These are phyloP conservation scores for Phascolomyces articulosus DNA, from an alignment of 371 early-diverging fungal genomes.

Conservation along the genomic window DNA sequence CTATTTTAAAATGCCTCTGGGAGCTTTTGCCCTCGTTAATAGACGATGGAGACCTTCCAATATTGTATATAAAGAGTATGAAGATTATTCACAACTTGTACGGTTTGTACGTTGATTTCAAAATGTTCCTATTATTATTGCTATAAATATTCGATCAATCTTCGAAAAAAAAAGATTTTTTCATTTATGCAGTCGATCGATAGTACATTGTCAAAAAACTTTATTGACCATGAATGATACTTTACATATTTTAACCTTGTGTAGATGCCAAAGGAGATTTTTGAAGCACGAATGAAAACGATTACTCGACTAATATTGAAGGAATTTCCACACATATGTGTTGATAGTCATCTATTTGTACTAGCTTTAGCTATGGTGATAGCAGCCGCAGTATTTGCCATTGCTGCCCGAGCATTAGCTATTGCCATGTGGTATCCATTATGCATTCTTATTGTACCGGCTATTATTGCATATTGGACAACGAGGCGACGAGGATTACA, in stretches of 20 bases:
- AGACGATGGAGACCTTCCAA: constrained; percentile 17
- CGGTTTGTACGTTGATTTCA: constrained; percentile 17
- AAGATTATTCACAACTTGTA: constrained; percentile 16
- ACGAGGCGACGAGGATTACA: constrained; percentile 33
- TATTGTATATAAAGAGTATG: constrained; percentile 14
- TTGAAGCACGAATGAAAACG: constrained; percentile 23
- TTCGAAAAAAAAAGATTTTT: no score
- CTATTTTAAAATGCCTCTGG: constrained; percentile 24
- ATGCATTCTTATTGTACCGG: constrained; percentile 29
- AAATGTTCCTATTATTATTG: background rate
- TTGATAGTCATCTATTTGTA: constrained; percentile 35
- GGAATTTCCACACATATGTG: constrained; percentile 33
- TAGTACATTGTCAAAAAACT: no score
- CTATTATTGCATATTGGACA: constrained; percentile 35
- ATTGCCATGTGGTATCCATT: constrained; percentile 37
- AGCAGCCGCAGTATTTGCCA: constrained; percentile 33
- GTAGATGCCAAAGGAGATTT: constrained; percentile 31
- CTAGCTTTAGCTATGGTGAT: constrained; percentile 30
- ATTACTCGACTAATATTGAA: constrained; percentile 23
- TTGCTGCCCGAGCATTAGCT: constrained; percentile 26
- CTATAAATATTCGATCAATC: no score
- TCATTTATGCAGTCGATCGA: no score
- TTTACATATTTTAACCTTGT: background rate
- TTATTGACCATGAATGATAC: background rate
- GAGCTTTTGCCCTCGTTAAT: constrained; percentile 21